Evolutionary conservation across 306 rosid species (phyloP).

Genomic region (Potentilla sterilis): DNA sequence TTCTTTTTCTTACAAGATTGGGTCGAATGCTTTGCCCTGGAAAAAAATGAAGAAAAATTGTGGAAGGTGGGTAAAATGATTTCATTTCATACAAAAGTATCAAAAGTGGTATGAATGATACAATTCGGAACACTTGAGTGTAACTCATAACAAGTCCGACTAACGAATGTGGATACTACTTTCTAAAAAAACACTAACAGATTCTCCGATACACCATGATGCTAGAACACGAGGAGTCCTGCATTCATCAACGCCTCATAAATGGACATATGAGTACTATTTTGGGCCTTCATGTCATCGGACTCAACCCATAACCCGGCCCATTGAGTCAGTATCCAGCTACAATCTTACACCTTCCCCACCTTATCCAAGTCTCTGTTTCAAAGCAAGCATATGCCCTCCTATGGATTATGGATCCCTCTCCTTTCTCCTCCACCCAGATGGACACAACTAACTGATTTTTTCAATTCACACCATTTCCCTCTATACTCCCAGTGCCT

Average conservation of each 20-base stretch:
- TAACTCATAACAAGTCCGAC: too few species aligned
- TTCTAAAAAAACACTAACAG: too few species aligned
- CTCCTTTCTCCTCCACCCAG: constrained; percentile 56
- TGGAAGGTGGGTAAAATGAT: too few species aligned
- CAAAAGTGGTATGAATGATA: too few species aligned
- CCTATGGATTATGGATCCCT: constrained; percentile 58
- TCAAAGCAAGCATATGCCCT: constrained; percentile 42
- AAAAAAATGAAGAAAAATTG: too few species aligned
- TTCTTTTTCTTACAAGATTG: not conserved
- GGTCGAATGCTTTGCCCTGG: not conserved
- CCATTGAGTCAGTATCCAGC: constrained; percentile 16
- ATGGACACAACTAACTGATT: constrained; percentile 9
- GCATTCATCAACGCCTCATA: too few species aligned
- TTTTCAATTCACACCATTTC: not conserved
- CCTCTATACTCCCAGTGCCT: not conserved
- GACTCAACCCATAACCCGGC: constrained; percentile 20
- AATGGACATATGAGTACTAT: too few species aligned
- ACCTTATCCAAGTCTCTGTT: constrained; percentile 61
- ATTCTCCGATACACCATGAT: too few species aligned
- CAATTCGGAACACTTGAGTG: too few species aligned
- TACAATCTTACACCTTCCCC: constrained; percentile 13
- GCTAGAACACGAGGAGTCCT: too few species aligned
- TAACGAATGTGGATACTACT: too few species aligned
- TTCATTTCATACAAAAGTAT: too few species aligned
- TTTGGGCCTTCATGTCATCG: not conserved